Conservation (phyloP, 768 basidiomycete genomes). For the Suillus brevipes region DNA sequence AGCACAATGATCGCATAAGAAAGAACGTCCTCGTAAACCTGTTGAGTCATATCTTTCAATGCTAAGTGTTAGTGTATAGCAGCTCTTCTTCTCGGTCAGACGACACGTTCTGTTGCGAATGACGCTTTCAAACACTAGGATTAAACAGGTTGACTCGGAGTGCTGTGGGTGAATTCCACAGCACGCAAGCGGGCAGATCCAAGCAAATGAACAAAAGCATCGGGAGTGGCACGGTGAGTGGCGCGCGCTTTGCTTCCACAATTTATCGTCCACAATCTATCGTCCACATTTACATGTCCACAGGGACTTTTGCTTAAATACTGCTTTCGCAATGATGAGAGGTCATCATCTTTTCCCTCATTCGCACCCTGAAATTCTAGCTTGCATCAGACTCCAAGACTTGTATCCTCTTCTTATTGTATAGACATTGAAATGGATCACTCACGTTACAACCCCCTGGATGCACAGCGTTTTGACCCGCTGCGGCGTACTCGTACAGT, state of each 20-base stretch:
- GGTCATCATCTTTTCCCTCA: not conserved
- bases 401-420: not conserved
- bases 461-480: not conserved
- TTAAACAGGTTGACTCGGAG: not conserved
- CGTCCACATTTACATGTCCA: not conserved
- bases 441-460: not conserved
- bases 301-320: not conserved
- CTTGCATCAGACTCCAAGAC: not conserved
- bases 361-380: not conserved
- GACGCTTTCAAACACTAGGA: not conserved
- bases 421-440: slow-evolving; percentile 11
- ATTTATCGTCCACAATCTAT: not conserved
- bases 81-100: not conserved
- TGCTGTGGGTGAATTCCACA: not conserved
- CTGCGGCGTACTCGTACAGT: slow-evolving; percentile 16
- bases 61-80: no score
- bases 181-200: not conserved
- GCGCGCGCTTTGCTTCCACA: not conserved
- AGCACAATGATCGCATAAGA: not conserved
- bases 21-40: not conserved
- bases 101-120: not conserved
- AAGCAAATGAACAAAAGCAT: not conserved
- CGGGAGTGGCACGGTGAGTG: not conserved
- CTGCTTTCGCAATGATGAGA: not conserved
- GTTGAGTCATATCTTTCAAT: not conserved